A percentile compares a stretch with the other conserved stretches of the same genome.
phyloP scores from a whole-genome alignment of 306 rosid species.

The Inga leiocalycina region DNA sequence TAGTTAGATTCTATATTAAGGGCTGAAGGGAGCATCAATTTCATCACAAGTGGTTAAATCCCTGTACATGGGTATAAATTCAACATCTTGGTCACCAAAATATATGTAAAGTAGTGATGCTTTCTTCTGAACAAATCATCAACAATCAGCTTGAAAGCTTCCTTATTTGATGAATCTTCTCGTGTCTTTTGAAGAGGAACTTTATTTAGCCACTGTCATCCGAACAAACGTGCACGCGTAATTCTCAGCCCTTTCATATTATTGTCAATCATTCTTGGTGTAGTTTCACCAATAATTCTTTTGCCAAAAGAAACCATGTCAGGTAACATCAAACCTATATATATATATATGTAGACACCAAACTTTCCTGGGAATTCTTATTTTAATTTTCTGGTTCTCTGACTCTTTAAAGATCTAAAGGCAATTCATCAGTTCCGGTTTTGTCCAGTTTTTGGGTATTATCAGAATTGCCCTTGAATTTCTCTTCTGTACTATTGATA shows the following conservation, averaged over 20 bases:
- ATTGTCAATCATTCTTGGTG: neutral
- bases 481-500: neutral
- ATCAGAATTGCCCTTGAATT: neutral
- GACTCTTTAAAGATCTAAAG: neutral
- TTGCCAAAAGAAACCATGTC: neutral
- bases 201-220: no score
- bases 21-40: no score
- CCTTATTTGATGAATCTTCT: no score
- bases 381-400: neutral
- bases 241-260: neutral
- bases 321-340: neutral
- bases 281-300: neutral
- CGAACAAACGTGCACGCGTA: neutral
- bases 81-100: no score
- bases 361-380: neutral
- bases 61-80: no score
- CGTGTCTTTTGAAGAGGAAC: no score
- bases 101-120: no score
- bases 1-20: no score
- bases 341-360: neutral
- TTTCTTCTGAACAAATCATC: no score
- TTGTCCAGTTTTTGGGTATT: neutral
- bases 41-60: no score
- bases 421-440: neutral
- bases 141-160: no score